Conservation (phyloP, 495 filamentous ascomycete species). For the Haplographium delicatum region DNA sequence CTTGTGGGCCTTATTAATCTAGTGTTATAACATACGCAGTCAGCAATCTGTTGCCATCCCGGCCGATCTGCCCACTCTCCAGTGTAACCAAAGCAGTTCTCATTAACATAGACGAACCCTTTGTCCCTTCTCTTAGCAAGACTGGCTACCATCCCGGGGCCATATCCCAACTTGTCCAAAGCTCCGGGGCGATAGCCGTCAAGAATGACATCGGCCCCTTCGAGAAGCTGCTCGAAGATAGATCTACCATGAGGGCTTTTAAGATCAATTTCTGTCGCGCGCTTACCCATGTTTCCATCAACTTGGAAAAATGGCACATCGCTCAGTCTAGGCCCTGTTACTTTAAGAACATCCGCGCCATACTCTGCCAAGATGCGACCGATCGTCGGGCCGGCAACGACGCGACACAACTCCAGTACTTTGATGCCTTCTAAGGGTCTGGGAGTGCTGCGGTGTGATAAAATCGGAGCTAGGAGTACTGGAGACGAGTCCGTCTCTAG, state of each 20-base stretch:
- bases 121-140: conserved; percentile 47
- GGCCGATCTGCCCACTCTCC: conserved; percentile 43
- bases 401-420: conserved; percentile 64
- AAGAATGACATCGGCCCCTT: conserved; percentile 52
- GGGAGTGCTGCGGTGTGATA: conserved; percentile 26
- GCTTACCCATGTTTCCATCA: conserved; percentile 68
- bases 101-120: conserved; percentile 62
- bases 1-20: neutral
- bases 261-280: conserved; percentile 44
- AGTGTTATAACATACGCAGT: conserved; percentile 27
- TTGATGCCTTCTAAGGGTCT: conserved; percentile 34
- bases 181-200: conserved; percentile 65
- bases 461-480: conserved; percentile 43
- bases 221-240: conserved; percentile 49
- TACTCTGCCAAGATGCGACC: conserved; percentile 61
- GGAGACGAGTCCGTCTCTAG: conserved; percentile 43
- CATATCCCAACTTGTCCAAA: conserved; percentile 56
- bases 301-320: conserved; percentile 79
- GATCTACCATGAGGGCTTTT: conserved; percentile 44
- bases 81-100: conserved; percentile 65
- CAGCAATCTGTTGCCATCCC: conserved; percentile 57
- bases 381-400: conserved; percentile 58
- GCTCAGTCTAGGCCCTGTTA: conserved; percentile 59
- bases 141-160: conserved; percentile 41
- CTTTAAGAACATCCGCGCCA: conserved; percentile 52